phyloP scores from a whole-genome alignment of 2,329 filamentous ascomycete species.

The Metarhizium anisopliae region DNA sequence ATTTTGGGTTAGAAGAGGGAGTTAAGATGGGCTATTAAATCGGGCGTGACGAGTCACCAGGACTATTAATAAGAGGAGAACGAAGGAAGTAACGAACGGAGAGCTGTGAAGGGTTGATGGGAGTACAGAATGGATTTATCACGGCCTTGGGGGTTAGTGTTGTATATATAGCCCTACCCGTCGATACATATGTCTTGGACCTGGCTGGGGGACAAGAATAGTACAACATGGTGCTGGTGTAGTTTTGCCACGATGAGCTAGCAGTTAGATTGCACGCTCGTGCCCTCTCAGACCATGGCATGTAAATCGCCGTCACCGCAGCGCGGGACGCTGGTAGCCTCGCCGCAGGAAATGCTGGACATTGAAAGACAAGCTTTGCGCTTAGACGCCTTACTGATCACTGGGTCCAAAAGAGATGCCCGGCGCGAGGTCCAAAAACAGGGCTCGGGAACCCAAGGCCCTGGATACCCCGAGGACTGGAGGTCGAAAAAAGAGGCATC shows the following conservation, averaged over 20 bases:
- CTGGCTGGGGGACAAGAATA: neutral
- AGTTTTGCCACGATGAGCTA: neutral
- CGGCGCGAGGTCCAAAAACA: no score
- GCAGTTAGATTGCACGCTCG: neutral
- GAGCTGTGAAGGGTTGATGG: neutral
- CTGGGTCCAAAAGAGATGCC: no score
- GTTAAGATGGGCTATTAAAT: neutral
- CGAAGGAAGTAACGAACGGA: neutral
- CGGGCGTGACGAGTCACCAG: neutral
- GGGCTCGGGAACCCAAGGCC: no score
- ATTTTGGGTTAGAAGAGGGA: slow-evolving; percentile 12
- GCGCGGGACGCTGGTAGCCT: no score
- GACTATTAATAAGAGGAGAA: neutral
- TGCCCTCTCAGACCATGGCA: neutral
- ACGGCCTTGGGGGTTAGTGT: neutral
- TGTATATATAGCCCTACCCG: neutral
- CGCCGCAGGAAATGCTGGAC: no score
- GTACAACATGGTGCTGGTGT: neutral
- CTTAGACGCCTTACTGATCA: no score
- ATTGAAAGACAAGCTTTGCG: no score
- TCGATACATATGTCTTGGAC: neutral
- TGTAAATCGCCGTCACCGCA: no score
- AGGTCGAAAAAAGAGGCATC: no score
- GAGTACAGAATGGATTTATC: no score
- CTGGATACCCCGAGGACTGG: no score